Evolutionary conservation across 2,329 filamentous ascomycete genomes (phyloP), one percentile per base, ranked within the genome.

Genomic region (Penicillium rolfsii): DNA sequence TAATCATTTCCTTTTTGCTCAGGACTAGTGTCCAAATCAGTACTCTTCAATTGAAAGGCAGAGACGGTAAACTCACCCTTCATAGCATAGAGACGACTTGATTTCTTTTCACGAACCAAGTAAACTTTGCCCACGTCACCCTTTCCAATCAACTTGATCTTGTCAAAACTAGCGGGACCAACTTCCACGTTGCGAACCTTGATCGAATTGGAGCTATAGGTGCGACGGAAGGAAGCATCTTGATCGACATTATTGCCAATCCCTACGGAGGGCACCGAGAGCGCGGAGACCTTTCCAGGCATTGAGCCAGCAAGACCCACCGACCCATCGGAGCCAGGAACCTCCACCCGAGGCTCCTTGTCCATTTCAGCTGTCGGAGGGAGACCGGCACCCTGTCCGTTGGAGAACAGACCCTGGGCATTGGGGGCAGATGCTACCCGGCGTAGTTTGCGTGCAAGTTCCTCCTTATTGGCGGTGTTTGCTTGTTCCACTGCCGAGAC

Each of bases 1-100:
- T 99, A 79, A 99, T 99, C 95, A 99, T 99, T 79, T 99, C 95
- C 83, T 98, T 97, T 81, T 99, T 99, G 84, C 93, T 98, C 78
- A 99, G 77, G 5, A 99, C 95, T 98, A 74, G 16, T 50, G 19
- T 3, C 56, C 55, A 57, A 45, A 76, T 84, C 70, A 84, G 79
- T 49, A 61, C 6, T 70, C 49, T 64, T 66, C 60, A n/a, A 46
- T 46, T 22, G 55, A 12, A 45, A 57, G 40, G 7, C 24, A n/a
- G 1, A 16, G 33, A 38, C 26, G 22, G 7, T 38, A 12, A 62
- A 76, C 83, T 69, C 77, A 97, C 94, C 94, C 81, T 99, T 99
- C 95, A 99, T 99, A 57, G 95, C 95, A 79, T 98, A 99, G 55
- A 99, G 81, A 67, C 95, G 86, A 69, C 88, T 89, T 72, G 93